phyloP scores from a whole-genome alignment of 768 basidiomycete genomes.

The Imleria badia region DNA sequence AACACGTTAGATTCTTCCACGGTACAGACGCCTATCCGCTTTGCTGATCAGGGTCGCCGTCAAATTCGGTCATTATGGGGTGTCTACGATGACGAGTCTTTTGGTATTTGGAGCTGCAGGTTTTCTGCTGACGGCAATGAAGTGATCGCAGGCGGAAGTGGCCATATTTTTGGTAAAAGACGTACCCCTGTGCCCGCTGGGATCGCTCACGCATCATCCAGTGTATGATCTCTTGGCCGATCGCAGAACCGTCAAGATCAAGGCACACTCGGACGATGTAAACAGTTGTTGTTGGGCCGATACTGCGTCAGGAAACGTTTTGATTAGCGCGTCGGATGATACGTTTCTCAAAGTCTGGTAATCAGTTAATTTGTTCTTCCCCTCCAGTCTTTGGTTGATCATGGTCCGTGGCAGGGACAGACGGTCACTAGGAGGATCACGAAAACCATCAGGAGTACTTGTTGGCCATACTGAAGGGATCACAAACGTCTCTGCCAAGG shows the following conservation, averaged over 20 bases:
- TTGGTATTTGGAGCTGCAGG: conserved; percentile 89
- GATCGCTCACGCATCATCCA: conserved; percentile 28
- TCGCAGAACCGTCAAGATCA: conserved; percentile 76
- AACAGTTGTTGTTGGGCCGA: conserved; percentile 98
- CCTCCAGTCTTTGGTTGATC: background rate
- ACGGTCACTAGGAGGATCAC: conserved; percentile 44
- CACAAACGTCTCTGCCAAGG: conserved; percentile 92
- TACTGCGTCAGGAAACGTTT: conserved; percentile 85
- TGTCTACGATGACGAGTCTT: conserved; percentile 42
- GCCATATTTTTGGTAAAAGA: conserved; percentile 67
- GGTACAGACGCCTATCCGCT: conserved; percentile 61
- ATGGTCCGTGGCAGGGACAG: conserved; percentile 43
- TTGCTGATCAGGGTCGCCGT: conserved; percentile 48
- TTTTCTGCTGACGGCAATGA: conserved; percentile 97
- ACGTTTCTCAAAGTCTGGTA: conserved; percentile 95
- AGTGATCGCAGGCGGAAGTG: conserved; percentile 88
- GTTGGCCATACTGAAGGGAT: conserved; percentile 97
- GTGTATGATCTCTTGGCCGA: conserved; percentile 91
- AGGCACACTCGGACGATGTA: conserved; percentile 88
- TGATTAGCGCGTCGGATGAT: conserved; percentile 95
- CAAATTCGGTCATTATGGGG: conserved; percentile 33
- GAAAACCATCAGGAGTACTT: conserved; percentile 87
- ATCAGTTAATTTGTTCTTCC: conserved; percentile 7
- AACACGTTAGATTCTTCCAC: conserved; percentile 63
- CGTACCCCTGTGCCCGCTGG: background rate